A percentile compares a stretch with the other conserved stretches of the same genome.
phyloP scores from a whole-genome alignment of 495 filamentous ascomycete genomes.

The Aspergillus sclerotioniger region DNA sequence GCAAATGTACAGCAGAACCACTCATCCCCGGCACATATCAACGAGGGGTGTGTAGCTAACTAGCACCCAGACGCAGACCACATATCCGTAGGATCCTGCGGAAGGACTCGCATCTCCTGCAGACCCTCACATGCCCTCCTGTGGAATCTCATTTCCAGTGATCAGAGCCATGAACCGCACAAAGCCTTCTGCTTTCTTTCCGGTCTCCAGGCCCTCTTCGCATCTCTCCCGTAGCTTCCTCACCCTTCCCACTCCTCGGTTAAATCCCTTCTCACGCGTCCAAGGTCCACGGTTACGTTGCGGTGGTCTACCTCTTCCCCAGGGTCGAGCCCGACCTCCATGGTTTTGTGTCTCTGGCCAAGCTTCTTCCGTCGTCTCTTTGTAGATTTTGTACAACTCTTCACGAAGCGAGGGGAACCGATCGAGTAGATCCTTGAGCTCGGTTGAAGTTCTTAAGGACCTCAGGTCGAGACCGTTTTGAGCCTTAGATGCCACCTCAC shows the following conservation, averaged over 20 bases:
- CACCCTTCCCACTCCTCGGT: conserved; percentile 41
- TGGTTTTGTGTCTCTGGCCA: conserved; percentile 35
- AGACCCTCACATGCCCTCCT: conserved; percentile 10
- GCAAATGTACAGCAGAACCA: no score
- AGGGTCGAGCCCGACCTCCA: conserved; percentile 21
- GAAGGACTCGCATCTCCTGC: not conserved
- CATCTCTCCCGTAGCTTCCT: conserved; percentile 39
- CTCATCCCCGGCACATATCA: not conserved
- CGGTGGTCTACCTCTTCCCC: conserved; percentile 47
- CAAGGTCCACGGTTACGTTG: conserved; percentile 39
- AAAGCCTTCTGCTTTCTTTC: conserved; percentile 37
- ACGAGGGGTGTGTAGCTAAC: not conserved
- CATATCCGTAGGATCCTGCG: not conserved
- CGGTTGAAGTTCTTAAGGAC: conserved; percentile 32
- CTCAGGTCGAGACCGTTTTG: conserved; percentile 13
- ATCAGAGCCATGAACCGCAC: conserved; percentile 43
- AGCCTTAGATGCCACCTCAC: conserved; percentile 14
- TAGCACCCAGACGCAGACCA: no score
- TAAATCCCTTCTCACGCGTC: conserved; percentile 48
- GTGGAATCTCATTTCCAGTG: conserved; percentile 19
- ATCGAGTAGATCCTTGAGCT: conserved; percentile 51
- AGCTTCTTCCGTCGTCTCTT: conserved; percentile 47
- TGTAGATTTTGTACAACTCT: conserved; percentile 52
- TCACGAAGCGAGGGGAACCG: conserved; percentile 50
- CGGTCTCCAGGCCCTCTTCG: conserved; percentile 37